Base-by-base conservation (phyloP, 2,329 filamentous ascomycete species). In the Gnomoniopsis sp. region DNA sequence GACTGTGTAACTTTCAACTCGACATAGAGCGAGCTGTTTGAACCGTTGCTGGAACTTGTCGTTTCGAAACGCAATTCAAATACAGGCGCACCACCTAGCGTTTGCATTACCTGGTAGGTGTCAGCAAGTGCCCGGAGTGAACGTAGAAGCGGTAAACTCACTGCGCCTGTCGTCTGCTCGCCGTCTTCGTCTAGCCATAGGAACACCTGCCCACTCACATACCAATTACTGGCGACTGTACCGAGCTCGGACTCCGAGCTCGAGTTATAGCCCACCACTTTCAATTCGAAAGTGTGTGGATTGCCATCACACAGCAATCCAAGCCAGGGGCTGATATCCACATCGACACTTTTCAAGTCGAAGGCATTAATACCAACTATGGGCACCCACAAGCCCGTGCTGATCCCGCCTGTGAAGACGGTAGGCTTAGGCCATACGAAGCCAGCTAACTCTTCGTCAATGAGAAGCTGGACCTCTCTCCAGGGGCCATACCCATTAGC, bases 401-500 rank as follows among this genome's bases (percentile, higher is more conserved):
- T 86, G 8, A 95, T 79, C 1, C 90, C 90, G 2, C 91, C 90
- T 0, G 90, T 92, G 65, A 93, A 93, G 51, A 96, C 87, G 19
- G 91, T 80, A 0, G 90, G 90, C 65, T 90, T 93, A 1, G 91
- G 91, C 89, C 89, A 95, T 33, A 85, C 82, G 1, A 92, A 85
- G 1, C 90, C 91, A 1, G 88, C 89, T 23, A 93, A 71, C n/a
- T 80, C 73, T 1, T 82, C 88, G 67, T 96, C 90, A 55, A 95
- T 89, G 46, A 83, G 77, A 1, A 95, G 75, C 65, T 92, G 89
- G 1, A 93, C 80, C 73, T 96, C 91, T n/a, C 90, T 85, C 69
- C 90, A 93, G 0, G 89, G 85, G 3, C 88, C 88, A 65, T 84
- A 85, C 0, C 88, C 90, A 26, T 84, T 72, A n/a, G 83, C 84